Evolutionary conservation across 345 rosid species (phyloP), one percentile per base, ranked within the genome.

Genomic region (Brassica napus): DNA sequence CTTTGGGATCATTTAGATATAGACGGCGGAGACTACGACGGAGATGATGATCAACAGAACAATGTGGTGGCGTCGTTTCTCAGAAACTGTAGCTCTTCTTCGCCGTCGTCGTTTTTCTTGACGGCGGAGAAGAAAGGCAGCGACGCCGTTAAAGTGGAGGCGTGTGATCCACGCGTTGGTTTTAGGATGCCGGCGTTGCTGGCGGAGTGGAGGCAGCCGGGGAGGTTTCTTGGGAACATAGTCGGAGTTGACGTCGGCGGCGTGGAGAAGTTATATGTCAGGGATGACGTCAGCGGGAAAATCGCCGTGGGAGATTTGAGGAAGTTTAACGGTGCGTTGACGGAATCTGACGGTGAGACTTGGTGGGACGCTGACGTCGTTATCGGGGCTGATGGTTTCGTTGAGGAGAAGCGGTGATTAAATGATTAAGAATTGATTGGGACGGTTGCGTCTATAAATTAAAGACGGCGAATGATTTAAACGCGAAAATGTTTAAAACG

Each of bases 361-460:
- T 86, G 91, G 91, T 93, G 88, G 90, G 91, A 91, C 55, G 90
- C 97, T 44, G 90, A 91, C 85, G 87, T 84, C 79, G 90, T 85
- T 74, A 76, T 77, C 70, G 23, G 42, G 24, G 76, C 3, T 64
- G 71, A 76, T 1, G 68, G 74, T 42, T 28, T 30, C 10, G 71
- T 71, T 70, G 81, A 77, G 11, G 75, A 49, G 70, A 30, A 21
- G 42, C 69, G 10, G 23, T 61, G 9, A 69, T n/a, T 7, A 31
- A 63, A 3, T 28, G 15, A 47, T 44, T 4, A 52, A 69, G 49
- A 57, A 37, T 72, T 59, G 16, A 60, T 21, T 79, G 54, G 49
- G 72, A 58, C 77, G 77, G 72, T 72, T 72, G 49, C 68, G 77
- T 78, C 73, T 65, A 4, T 34, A 37, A 73, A 49, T 35, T 37